Evolutionary conservation across 169 alveolate genomes (phyloP).

Genomic region (Neospora caninum): DNA sequence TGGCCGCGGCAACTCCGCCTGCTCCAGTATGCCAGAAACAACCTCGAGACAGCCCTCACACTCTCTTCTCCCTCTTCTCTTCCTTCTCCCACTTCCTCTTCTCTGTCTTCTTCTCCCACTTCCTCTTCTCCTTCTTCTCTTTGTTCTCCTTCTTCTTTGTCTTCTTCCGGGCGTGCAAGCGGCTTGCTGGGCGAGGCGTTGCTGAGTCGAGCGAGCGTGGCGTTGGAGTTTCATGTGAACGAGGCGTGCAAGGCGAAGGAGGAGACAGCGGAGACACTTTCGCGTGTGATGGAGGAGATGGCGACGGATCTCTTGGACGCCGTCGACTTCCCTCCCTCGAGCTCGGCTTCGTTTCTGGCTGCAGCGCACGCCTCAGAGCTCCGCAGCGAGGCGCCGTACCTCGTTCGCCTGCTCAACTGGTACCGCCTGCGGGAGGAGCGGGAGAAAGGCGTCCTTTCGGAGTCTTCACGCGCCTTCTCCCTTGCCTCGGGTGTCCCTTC

Average conservation of each 20-base stretch:
- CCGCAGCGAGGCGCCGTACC: slow-evolving; percentile 7
- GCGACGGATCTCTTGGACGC: background rate
- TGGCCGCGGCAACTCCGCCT: background rate
- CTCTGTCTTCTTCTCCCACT: too few relatives aligned
- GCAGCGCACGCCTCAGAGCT: slow-evolving; percentile 4
- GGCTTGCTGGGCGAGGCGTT: background rate
- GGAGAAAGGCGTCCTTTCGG: background rate
- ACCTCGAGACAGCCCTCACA: background rate
- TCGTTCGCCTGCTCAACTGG: background rate
- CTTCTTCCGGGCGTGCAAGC: background rate
- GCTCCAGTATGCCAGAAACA: background rate
- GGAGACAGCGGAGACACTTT: background rate
- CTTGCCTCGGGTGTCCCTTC: too few relatives aligned
- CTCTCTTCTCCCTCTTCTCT: background rate
- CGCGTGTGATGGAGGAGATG: background rate
- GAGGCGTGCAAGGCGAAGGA: background rate
- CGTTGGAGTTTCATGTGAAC: background rate
- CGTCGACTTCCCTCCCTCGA: background rate
- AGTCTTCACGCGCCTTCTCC: too few relatives aligned
- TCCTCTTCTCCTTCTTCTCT: too few relatives aligned
- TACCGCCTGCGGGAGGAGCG: slow-evolving; percentile 11
- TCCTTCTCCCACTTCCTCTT: too few relatives aligned
- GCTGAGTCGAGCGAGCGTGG: background rate
- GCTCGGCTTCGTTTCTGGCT: background rate
- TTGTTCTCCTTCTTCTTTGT: background rate